A percentile compares a stretch with the other conserved stretches of the same genome.
Conservation (phyloP, 352 stramenopile species). For the Chrysophaeum taylorii region DNA sequence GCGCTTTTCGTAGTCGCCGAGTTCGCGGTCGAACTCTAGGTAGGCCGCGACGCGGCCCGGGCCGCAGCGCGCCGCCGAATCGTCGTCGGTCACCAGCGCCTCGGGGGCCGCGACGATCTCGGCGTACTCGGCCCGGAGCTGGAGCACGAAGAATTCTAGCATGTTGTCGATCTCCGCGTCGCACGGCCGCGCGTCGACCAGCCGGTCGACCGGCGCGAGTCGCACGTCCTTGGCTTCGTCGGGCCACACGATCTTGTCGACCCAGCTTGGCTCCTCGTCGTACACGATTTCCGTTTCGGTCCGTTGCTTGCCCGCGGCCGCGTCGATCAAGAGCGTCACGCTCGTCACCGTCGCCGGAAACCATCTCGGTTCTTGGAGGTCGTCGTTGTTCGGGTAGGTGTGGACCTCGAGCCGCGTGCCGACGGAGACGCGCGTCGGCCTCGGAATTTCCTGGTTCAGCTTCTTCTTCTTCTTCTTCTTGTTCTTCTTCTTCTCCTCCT, state of each 20-base stretch:
- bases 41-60: not conserved
- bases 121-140: conserved; percentile 5
- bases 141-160: not conserved
- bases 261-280: not conserved
- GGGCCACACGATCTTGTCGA: not conserved
- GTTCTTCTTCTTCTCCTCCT: too few relatives aligned
- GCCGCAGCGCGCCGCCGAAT: too few relatives aligned
- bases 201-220: not conserved
- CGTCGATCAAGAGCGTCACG: too few relatives aligned
- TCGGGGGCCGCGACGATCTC: not conserved
- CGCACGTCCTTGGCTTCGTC: not conserved
- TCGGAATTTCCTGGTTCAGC: too few relatives aligned
- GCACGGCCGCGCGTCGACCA: not conserved
- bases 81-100: not conserved
- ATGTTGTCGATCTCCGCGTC: not conserved
- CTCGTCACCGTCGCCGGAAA: not conserved
- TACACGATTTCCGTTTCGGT: not conserved
- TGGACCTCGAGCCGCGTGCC: not conserved
- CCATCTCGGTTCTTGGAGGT: not conserved
- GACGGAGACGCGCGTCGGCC: too few relatives aligned
- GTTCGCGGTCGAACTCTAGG: not conserved
- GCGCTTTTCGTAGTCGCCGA: not conserved
- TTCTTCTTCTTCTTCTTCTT: too few relatives aligned
- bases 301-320: not conserved
- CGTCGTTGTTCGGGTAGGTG: conserved; percentile 8